phyloP scores from a whole-genome alignment of 768 basidiomycete species.

The Tulasnella sp. region DNA sequence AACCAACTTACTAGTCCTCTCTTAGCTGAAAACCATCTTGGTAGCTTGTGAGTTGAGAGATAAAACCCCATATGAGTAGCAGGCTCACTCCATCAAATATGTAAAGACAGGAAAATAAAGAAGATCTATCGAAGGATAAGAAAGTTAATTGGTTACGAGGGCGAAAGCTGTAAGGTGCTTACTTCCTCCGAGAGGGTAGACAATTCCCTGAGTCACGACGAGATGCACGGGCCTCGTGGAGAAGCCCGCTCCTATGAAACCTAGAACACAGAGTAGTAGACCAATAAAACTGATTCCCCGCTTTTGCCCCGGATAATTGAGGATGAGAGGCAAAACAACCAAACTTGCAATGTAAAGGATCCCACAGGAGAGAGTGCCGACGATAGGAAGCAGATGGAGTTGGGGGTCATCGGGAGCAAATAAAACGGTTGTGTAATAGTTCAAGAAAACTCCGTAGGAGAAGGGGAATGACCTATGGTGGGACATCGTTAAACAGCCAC shows the following conservation, averaged over 20 bases:
- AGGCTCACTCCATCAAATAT: constrained; percentile 1
- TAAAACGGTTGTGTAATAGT: constrained; percentile 13
- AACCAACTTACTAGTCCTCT: constrained; percentile 18
- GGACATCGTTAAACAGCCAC: background rate
- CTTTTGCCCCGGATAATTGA: background rate
- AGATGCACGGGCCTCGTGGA: constrained; percentile 10
- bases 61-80: background rate
- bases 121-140: background rate
- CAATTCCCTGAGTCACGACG: constrained; percentile 20
- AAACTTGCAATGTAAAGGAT: constrained; percentile 21
- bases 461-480: constrained; percentile 10
- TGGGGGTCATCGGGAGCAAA: constrained; percentile 1
- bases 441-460: constrained; percentile 22
- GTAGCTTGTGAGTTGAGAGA: background rate
- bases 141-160: background rate
- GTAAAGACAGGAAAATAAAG: constrained; percentile 14
- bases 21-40: constrained; percentile 17
- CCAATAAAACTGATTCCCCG: background rate
- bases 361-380: constrained; percentile 23
- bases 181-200: constrained; percentile 19
- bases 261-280: background rate
- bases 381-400: background rate
- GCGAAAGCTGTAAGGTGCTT: background rate
- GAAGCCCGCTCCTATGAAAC: constrained; percentile 16
- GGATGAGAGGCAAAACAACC: background rate